phyloP scores from a whole-genome alignment of 1,284 basidiomycete genomes.

The Leccinum subrobustum region DNA sequence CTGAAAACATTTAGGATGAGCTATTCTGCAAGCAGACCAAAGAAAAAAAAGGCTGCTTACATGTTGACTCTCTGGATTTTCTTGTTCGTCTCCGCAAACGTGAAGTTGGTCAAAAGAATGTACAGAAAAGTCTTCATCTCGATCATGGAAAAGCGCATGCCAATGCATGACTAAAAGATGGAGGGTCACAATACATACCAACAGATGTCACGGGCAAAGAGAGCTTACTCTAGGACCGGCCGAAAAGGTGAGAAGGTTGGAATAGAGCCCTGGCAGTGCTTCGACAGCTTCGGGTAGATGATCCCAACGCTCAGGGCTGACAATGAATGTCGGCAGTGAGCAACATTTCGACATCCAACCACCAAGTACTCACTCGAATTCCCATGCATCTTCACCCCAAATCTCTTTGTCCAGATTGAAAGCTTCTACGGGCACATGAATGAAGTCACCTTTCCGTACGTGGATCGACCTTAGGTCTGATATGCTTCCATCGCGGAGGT shows the following conservation, averaged over 20 bases:
- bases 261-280: slow-evolving; percentile 65
- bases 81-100: slow-evolving; percentile 53
- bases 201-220: neutral
- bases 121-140: slow-evolving; percentile 78
- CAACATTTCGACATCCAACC: neutral
- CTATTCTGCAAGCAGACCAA: neutral
- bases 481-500: slow-evolving; percentile 49
- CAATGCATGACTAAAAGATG: slow-evolving; percentile 66
- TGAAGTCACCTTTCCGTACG: slow-evolving; percentile 64
- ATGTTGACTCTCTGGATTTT: slow-evolving; percentile 68
- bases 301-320: slow-evolving; percentile 78
- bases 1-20: slow-evolving; percentile 36
- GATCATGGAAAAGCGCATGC: slow-evolving; percentile 73
- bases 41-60: slow-evolving; percentile 41
- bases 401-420: slow-evolving; percentile 72
- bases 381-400: slow-evolving; percentile 77
- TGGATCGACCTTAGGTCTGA: slow-evolving; percentile 43
- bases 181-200: neutral
- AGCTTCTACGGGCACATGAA: slow-evolving; percentile 75
- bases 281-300: slow-evolving; percentile 62
- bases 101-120: slow-evolving; percentile 64
- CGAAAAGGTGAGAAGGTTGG: slow-evolving; percentile 72
- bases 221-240: slow-evolving; percentile 69
- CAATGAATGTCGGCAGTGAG: slow-evolving; percentile 3
- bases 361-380: slow-evolving; percentile 58